phyloP scores from a whole-genome alignment of 331 rosid genomes.

The Phaseolus coccineus region DNA sequence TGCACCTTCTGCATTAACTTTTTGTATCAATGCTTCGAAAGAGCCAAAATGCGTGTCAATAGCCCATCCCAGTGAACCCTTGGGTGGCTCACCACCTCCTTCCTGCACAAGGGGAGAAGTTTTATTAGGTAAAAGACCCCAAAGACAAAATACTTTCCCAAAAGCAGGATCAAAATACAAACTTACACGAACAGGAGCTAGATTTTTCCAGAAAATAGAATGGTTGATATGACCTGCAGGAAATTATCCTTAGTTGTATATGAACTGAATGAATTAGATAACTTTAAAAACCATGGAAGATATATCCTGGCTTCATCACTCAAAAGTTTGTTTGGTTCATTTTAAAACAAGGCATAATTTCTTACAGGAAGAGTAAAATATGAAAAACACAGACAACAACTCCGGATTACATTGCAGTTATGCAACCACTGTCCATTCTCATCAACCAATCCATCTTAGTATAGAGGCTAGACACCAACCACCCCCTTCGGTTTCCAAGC shows the following conservation, averaged over 20 bases:
- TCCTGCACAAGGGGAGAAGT: conserved; percentile 61
- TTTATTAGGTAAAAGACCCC: conserved; percentile 21
- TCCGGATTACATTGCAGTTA: conserved; percentile 1
- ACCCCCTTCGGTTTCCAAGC: conserved; percentile 4
- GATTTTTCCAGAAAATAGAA: conserved; percentile 96
- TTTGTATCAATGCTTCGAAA: conserved; percentile 67
- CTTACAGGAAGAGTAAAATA: background rate
- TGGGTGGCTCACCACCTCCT: conserved; percentile 96
- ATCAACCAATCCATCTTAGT: conserved; percentile 2
- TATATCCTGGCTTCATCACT: background rate
- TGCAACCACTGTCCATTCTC: background rate
- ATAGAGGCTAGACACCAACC: background rate
- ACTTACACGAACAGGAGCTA: conserved; percentile 77
- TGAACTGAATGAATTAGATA: conserved; percentile 18
- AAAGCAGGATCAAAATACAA: conserved; percentile 13
- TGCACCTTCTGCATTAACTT: conserved; percentile 84
- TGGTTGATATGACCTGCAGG: conserved; percentile 91
- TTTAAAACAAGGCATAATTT: conserved; percentile 28
- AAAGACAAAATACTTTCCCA: conserved; percentile 7
- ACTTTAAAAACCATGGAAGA: background rate
- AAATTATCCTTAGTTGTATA: conserved; percentile 27
- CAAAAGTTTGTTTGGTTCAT: conserved; percentile 22
- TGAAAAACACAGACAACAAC: background rate
- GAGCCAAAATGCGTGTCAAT: conserved; percentile 85
- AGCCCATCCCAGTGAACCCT: conserved; percentile 83